Evolutionary conservation across 176 grass and related monocot species (phyloP), one percentile per base, ranked within the genome.

Genomic region (Cymbopogon citratus): DNA sequence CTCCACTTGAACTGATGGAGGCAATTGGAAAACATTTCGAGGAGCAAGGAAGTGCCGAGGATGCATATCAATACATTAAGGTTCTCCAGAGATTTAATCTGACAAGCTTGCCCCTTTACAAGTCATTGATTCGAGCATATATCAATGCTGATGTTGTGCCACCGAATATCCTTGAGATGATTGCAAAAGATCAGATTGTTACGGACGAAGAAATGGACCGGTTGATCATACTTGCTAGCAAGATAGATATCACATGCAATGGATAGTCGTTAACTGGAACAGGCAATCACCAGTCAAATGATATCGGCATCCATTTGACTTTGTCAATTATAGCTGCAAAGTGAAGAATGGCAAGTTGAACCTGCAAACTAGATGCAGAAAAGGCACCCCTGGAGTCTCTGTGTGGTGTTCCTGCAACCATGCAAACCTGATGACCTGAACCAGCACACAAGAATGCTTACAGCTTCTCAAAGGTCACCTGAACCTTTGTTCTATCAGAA

Each of bases 151-250:
- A 40, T 0, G 8, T 40, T 40, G 39, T 40, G 39, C 39, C 39
- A 40, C 39, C 7, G 5, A 40, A 40, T 40, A 40, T 40, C 39
- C 39, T 40, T 40, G 39, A 70, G 72, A 87, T 87, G 77, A 77
- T 90, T 79, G 81, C 87, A 76, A 86, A 73, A 82, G 94, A 91
- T 82, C 35, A 89, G 74, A 85, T 97, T 66, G 63, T 49, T 21
- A 75, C 85, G 79, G 94, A 97, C 24, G 87, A 90, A 46, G 91
- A 97, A 80, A 87, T 79, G 15, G 49, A 75, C 16, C 80, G 71
- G 35, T 82, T 94, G 74, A 85, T 94, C 66, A 66, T 86, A 67
- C 15, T 45, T 69, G 80, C 80, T 33, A 69, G 52, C 44, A 88
- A 86, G 76, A 83, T 89, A 43, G 79, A 79, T 71, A 60, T 71